Evolutionary conservation across 192 early-diverging fungal genomes (phyloP).

Genomic region (Geranomyces variabilis): DNA sequence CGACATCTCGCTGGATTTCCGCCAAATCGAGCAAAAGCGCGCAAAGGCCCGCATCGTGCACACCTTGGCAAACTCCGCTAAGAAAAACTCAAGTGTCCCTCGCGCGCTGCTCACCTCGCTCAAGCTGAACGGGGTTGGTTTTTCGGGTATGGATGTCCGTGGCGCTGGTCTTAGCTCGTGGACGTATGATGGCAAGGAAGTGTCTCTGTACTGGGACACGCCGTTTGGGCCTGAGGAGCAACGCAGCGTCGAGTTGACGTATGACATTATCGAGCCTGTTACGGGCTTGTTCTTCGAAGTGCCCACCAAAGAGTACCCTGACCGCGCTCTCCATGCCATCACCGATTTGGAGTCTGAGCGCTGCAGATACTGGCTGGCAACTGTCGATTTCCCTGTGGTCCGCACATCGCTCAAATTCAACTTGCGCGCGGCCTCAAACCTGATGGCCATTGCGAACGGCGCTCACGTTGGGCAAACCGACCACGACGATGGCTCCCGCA

Average conservation of each 20-base stretch:
- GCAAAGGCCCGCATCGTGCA: constrained; percentile 21
- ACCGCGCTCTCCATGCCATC: constrained; percentile 41
- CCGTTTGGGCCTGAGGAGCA: constrained; percentile 35
- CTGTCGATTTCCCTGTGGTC: constrained; percentile 53
- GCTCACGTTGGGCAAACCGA: constrained; percentile 29
- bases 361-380: constrained; percentile 57
- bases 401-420: constrained; percentile 47
- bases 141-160: constrained; percentile 29
- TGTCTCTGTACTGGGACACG: constrained; percentile 39
- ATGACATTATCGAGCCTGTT: constrained; percentile 39
- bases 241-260: constrained; percentile 40
- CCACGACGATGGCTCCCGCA: constrained; percentile 32
- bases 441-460: constrained; percentile 55
- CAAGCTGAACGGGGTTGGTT: constrained; percentile 42
- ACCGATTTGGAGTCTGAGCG: constrained; percentile 55
- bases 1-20: constrained; percentile 40
- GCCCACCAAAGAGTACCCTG: constrained; percentile 32
- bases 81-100: neutral
- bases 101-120: constrained; percentile 18
- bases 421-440: constrained; percentile 47
- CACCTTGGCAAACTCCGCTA: constrained; percentile 27
- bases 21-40: constrained; percentile 19
- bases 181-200: constrained; percentile 42
- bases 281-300: constrained; percentile 53
- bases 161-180: constrained; percentile 27